Conservation (phyloP, 2,329 filamentous ascomycete species). For the Neonectria coccinea region DNA sequence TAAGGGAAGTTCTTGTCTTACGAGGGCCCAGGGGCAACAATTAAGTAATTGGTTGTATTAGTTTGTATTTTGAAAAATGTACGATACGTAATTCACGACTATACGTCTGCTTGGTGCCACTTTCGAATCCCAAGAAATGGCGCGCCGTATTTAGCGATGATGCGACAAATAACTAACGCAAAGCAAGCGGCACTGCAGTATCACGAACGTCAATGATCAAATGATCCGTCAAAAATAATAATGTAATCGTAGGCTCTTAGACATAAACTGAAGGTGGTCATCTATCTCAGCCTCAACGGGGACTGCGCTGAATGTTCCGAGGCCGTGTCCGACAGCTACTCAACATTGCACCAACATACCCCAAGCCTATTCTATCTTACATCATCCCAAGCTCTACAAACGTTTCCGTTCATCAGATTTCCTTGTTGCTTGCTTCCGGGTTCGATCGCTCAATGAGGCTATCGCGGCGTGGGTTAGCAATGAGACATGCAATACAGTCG, state of each 20-base stretch:
- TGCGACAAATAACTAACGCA: not conserved
- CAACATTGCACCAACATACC: not conserved
- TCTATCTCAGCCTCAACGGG: not conserved
- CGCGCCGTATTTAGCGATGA: not conserved
- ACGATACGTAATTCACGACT: not conserved
- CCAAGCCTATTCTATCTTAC: not conserved
- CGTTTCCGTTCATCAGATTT: not conserved
- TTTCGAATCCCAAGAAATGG: not conserved
- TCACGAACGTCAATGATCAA: not conserved
- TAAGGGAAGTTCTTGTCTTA: not conserved
- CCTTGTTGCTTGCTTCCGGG: not conserved
- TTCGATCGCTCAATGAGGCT: not conserved
- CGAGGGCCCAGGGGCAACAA: no score
- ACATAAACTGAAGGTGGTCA: not conserved
- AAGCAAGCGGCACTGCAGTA: not conserved
- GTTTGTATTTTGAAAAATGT: not conserved
- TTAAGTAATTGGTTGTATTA: not conserved
- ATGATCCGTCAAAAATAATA: not conserved
- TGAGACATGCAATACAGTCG: no score
- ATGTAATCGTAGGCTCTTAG: not conserved
- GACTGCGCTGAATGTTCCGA: not conserved
- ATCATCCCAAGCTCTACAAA: not conserved
- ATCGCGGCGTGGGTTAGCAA: not conserved
- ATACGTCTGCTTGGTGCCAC: not conserved
- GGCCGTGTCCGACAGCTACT: not conserved